Evolutionary conservation across 225 moss, liverwort and hornwort genomes (phyloP), one percentile per base, ranked within the genome.

Genomic region (Physcomitrellopsis africana): DNA sequence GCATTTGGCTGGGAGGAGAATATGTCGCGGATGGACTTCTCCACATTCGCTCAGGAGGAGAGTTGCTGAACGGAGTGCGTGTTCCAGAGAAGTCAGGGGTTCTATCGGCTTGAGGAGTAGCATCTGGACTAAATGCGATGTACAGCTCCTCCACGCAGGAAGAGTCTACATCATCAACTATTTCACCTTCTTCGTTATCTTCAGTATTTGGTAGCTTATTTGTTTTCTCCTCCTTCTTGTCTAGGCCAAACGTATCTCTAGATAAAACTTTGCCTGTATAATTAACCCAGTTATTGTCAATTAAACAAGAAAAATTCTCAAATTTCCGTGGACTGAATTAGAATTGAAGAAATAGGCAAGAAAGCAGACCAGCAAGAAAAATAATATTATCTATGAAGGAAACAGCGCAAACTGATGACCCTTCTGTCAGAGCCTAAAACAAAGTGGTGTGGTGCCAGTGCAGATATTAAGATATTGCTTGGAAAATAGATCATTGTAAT

Each of bases 131-230:
- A 54, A 89, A 81, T 64, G 80, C 81, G 52, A 81, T 86, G 46
- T 79, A 84, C 67, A 82, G 17, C 59, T 84, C 84, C 84, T 87
- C 84, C 65, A 79, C 76, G 37, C 58, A 47, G 51, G 75, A 48
- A 57, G 80, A 53, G 14, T 75, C 79, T 26, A 63, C 65, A 76
- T 76, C 81, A 71, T 92, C 91, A 75, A 89, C 67, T 49, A 87
- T 89, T 75, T 88, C 84, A 29, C 88, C 92, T 66, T 85, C 93
- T 75, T 88, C 84, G 53, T 86, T 90, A 22, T 85, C 93, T 59
- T 87, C 89, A 48, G 77, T 68, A 44, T 76, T 73, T 71, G 20
- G 53, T 20, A 42, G 69, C 62, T 73, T 78, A 15, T 41, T 68
- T 37, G 32, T 55, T 51, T 68, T 75, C 32, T 76, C 78, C 55